These are phyloP conservation scores for Exophiala dermatitidis DNA, from an alignment of 2,329 filamentous ascomycete species.

Conservation along the genomic window DNA sequence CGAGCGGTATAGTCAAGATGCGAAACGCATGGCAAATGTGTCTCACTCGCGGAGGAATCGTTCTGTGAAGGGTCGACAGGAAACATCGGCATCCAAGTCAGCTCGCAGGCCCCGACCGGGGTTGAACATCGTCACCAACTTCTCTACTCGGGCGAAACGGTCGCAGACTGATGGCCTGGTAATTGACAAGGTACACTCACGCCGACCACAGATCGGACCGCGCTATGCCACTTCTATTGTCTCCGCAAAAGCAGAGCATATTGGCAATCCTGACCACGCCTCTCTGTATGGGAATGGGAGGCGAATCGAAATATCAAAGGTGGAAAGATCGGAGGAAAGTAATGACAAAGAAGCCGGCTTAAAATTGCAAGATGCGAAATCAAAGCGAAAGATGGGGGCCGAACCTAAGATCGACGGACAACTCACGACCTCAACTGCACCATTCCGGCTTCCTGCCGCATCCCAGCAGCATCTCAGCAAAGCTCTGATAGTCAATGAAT, in stretches of 20 bases:
- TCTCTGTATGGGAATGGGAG: too few relatives aligned
- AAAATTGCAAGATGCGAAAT: slow-evolving; percentile 11
- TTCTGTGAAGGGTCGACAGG: slow-evolving; percentile 1
- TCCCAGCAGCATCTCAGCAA: not conserved
- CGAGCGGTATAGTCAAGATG: slow-evolving; percentile 24
- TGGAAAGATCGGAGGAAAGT: slow-evolving; percentile 1
- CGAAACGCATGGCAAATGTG: not conserved
- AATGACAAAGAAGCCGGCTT: slow-evolving; percentile 7
- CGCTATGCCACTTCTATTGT: slow-evolving; percentile 18
- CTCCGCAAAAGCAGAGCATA: slow-evolving; percentile 23
- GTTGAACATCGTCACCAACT: slow-evolving; percentile 40
- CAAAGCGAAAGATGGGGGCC: slow-evolving; percentile 6
- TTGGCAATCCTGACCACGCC: not conserved
- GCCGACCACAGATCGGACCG: slow-evolving; percentile 17
- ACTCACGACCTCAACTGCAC: not conserved
- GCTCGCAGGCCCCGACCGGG: slow-evolving; percentile 32
- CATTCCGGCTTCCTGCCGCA: not conserved
- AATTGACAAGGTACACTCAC: slow-evolving; percentile 22
- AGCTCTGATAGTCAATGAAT: not conserved
- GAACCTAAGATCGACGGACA: not conserved
- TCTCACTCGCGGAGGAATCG: slow-evolving; percentile 2
- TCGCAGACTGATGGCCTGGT: slow-evolving; percentile 16
- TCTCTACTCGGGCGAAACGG: slow-evolving; percentile 26
- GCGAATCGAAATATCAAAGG: not conserved
- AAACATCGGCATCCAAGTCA: not conserved